Evolutionary conservation across 352 stramenopile species (phyloP), one percentile per base, ranked within the genome.

Genomic region (Phytophthora constricta): DNA sequence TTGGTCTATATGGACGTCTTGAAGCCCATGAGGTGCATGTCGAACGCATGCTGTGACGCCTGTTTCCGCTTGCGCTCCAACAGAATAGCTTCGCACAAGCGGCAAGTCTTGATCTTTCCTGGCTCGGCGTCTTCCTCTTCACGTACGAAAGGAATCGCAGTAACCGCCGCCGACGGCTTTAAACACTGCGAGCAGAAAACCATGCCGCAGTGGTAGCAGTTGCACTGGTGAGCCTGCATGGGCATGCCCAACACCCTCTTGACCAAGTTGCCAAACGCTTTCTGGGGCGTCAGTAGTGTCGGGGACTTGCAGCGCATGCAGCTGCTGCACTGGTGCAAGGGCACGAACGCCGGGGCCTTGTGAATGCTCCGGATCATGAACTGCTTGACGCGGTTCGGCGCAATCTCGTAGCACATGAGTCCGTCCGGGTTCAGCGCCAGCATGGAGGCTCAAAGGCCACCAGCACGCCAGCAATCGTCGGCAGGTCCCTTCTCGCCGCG

Each of bases 181-280:
- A 92, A 67, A 53, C 86, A 95, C 51, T 89, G 58, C 22, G 58
- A 65, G 61, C 86, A 95, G 53, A 88, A 95, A 23, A 95, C 65
- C 52, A 92, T 76, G 1, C 86, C 86, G 65, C 86, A 95, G 62
- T 93, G 86, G 72, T 93, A 95, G 74, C 86, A 95, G 58, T 92
- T 93, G 71, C 79, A 79, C 57, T 90, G 76, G 51, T 88, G 76
- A 42, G 62, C 65, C 16, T 70, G 67, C 65, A 86, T 59, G 22
- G 72, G 70, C 34, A 78, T 50, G 41, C 83, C 81, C 19, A 93
- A 19, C 1, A 84, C 25, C 26, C 51, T 76, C 67, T 87, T 91
- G 55, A 93, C 65, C 46, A 88, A 73, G 65, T 91, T 91, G 17
- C 63, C 57, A 8, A 91, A 34, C 49, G 68, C 60, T 37, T 83